Conservation (phyloP, 129 eudicot species). For the Heracleum sosnowskyi region DNA sequence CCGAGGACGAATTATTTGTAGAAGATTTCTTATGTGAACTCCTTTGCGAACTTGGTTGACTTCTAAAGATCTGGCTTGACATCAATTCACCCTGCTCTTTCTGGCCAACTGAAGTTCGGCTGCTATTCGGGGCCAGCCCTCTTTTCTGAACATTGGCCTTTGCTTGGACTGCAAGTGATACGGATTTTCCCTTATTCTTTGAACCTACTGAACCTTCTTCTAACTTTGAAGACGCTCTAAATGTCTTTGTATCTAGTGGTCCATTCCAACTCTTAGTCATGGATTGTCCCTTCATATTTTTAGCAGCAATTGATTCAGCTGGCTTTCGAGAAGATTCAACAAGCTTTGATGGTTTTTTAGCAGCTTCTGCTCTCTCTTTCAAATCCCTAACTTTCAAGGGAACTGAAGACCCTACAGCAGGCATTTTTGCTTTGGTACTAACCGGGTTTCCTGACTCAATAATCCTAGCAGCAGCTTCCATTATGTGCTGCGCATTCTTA, state of each 20-base stretch:
- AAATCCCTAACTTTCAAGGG: slow-evolving; percentile 57
- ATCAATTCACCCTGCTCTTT: slow-evolving; percentile 26
- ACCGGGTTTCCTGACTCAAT: slow-evolving; percentile 39
- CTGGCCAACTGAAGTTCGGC: slow-evolving; percentile 16
- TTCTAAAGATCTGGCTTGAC: slow-evolving; percentile 27
- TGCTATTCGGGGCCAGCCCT: slow-evolving; percentile 35
- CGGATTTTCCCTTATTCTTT: slow-evolving; percentile 51
- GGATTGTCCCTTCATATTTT: slow-evolving; percentile 52
- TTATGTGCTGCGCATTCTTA: slow-evolving; percentile 55
- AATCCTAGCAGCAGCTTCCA: slow-evolving; percentile 88
- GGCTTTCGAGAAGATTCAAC: slow-evolving; percentile 39
- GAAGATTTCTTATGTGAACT: slow-evolving; percentile 37
- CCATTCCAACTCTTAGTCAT: slow-evolving; percentile 73
- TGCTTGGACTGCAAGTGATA: slow-evolving; percentile 90
- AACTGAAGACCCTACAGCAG: slow-evolving; percentile 48
- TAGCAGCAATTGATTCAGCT: slow-evolving; percentile 43
- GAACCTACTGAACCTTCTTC: slow-evolving; percentile 28
- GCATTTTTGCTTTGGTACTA: slow-evolving; percentile 23
- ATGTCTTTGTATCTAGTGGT: slow-evolving; percentile 35
- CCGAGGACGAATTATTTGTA: slow-evolving; percentile 31
- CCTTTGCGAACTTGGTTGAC: slow-evolving; percentile 41
- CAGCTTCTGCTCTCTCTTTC: slow-evolving; percentile 52
- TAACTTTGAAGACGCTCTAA: slow-evolving; percentile 26
- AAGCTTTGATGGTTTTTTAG: slow-evolving; percentile 39
- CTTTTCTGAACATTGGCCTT: slow-evolving; percentile 91